Percentiles rank a stretch among this genome's conserved stretches.
phyloP scores from a whole-genome alignment of 345 rosid genomes.

The Moricandia arvensis region DNA sequence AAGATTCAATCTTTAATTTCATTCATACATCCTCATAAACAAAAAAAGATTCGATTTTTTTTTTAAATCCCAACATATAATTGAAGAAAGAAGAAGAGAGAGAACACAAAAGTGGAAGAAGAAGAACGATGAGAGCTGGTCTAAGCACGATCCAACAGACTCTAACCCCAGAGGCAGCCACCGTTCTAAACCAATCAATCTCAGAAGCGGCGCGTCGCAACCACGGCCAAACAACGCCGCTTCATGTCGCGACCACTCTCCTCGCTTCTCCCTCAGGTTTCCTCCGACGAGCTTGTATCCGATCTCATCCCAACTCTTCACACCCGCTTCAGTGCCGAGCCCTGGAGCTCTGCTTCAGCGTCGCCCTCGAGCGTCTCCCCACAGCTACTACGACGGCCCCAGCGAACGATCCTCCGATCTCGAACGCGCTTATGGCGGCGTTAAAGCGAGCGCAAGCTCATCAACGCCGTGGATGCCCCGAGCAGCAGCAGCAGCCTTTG shows the following conservation, averaged over 20 bases:
- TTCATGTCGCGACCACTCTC: slow-evolving; percentile 90
- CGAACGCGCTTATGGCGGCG: slow-evolving; percentile 99
- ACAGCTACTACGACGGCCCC: slow-evolving; percentile 49
- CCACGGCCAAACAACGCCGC: slow-evolving; percentile 94
- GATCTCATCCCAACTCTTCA: slow-evolving; percentile 96
- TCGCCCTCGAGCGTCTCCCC: slow-evolving; percentile 91
- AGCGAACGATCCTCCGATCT: slow-evolving; percentile 83
- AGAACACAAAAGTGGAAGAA: slow-evolving; percentile 12
- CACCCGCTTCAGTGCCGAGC: slow-evolving; percentile 99
- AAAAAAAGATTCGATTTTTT: slow-evolving; percentile 31
- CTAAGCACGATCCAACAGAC: slow-evolving; percentile 97
- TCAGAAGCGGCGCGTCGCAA: slow-evolving; percentile 89
- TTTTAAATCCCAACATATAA: slow-evolving; percentile 14
- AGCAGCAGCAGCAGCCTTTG: slow-evolving; percentile 96
- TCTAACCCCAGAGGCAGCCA: slow-evolving; percentile 92
- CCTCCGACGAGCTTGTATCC: slow-evolving; percentile 95
- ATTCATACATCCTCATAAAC: neutral
- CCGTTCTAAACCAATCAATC: slow-evolving; percentile 81
- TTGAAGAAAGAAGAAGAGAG: slow-evolving; percentile 34
- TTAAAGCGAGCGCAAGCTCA: slow-evolving; percentile 98
- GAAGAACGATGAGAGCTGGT: slow-evolving; percentile 80
- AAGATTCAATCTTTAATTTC: slow-evolving; percentile 27
- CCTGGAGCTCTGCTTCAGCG: slow-evolving; percentile 98
- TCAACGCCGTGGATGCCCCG: slow-evolving; percentile 97
- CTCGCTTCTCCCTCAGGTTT: slow-evolving; percentile 73